Evolutionary conservation across 257 asterid species (phyloP).

Genomic region (Petunia secreta): DNA sequence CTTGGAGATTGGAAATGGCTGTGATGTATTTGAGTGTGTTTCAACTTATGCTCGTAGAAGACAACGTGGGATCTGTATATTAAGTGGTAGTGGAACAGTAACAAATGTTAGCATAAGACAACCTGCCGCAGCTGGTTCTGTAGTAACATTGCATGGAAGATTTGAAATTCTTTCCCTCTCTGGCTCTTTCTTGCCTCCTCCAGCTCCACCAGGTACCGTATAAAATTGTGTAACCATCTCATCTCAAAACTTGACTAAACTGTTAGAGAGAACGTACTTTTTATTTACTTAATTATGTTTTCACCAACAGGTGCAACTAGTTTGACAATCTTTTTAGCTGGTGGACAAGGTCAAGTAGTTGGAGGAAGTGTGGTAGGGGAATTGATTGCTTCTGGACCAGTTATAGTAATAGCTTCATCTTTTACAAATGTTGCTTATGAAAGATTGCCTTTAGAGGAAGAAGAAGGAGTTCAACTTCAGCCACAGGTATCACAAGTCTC

Average conservation of each 20-base stretch:
- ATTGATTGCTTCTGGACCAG: constrained; percentile 28
- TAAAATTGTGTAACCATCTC: too few species aligned
- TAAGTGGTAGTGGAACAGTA: constrained; percentile 33
- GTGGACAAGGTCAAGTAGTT: constrained; percentile 33
- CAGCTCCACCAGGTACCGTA: constrained; percentile 27
- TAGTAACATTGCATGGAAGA: constrained; percentile 27
- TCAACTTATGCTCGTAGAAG: constrained; percentile 31
- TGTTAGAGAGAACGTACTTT: too few species aligned
- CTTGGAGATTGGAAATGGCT: constrained; percentile 31
- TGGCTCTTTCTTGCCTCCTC: constrained; percentile 32
- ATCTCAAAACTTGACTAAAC: too few species aligned
- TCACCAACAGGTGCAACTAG: constrained; percentile 26
- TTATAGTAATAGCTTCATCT: constrained; percentile 27
- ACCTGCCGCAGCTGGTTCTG: constrained; percentile 27
- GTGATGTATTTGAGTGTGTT: constrained; percentile 30
- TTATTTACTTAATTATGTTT: constrained; percentile 1
- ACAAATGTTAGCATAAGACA: constrained; percentile 29
- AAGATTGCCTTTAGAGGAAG: constrained; percentile 31
- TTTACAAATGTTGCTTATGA: constrained; percentile 34
- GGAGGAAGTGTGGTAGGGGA: constrained; percentile 33
- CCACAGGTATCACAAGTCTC: constrained; percentile 17
- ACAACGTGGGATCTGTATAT: constrained; percentile 32
- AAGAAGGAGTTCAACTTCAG: constrained; percentile 20
- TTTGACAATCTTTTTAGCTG: constrained; percentile 19
- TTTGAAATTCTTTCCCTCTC: constrained; percentile 33